phyloP scores from a whole-genome alignment of 345 rosid species.

The Dipteronia sinensis region DNA sequence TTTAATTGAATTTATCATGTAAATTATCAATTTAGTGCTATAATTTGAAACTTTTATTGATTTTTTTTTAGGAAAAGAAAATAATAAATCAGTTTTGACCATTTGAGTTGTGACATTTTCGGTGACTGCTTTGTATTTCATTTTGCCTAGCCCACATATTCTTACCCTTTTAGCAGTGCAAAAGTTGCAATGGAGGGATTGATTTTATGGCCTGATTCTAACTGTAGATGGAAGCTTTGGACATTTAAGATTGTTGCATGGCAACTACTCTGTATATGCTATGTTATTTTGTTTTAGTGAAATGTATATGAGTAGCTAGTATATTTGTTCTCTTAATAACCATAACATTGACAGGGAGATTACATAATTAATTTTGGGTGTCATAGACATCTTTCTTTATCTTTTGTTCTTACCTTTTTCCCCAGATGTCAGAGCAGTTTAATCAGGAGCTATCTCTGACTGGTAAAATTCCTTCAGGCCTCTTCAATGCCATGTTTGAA shows the following conservation, averaged over 20 bases:
- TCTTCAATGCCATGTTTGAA: conserved; percentile 87
- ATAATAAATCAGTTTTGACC: too few relatives aligned
- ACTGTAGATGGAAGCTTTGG: neutral
- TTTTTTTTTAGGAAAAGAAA: neutral
- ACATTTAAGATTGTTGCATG: neutral
- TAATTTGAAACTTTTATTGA: neutral
- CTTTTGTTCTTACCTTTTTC: conserved; percentile 15
- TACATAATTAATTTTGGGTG: conserved; percentile 3
- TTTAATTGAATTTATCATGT: neutral
- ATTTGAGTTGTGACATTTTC: neutral
- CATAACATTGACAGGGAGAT: neutral
- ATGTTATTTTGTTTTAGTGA: neutral
- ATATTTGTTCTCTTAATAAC: neutral
- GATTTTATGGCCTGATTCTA: neutral
- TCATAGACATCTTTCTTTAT: neutral
- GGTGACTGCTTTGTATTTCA: neutral
- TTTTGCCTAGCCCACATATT: neutral
- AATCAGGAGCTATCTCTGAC: conserved; percentile 84
- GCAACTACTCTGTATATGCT: neutral
- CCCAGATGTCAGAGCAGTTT: conserved; percentile 96
- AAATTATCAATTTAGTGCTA: neutral
- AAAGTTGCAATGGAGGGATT: neutral
- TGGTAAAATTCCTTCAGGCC: conserved; percentile 94
- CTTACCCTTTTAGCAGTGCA: neutral
- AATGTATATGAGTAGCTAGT: neutral